These are phyloP conservation scores for Grosmannia huntii DNA, from an alignment of 2,329 filamentous ascomycete species.

Conservation along the genomic window DNA sequence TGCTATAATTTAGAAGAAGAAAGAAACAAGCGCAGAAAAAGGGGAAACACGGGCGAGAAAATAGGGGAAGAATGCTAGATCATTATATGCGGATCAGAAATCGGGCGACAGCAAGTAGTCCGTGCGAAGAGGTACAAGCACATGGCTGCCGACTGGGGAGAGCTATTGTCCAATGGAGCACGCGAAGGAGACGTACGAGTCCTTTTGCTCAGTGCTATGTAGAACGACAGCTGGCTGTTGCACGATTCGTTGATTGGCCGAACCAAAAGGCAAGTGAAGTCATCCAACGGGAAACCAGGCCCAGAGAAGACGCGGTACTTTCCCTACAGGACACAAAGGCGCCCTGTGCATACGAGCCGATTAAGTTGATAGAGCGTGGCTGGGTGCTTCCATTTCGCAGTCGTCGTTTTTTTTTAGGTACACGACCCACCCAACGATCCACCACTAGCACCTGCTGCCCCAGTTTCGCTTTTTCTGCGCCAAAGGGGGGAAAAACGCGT, in stretches of 20 bases:
- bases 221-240: background rate
- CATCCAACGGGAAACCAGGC: background rate
- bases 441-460: slow-evolving; percentile 2
- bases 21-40: background rate
- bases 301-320: background rate
- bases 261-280: background rate
- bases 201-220: background rate
- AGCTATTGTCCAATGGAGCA: background rate
- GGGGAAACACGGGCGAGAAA: background rate
- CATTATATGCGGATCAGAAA: background rate
- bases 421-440: slow-evolving; percentile 8
- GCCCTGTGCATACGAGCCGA: background rate
- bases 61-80: background rate
- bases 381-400: background rate
- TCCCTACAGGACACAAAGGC: background rate
- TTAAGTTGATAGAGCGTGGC: background rate
- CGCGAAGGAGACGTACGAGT: background rate
- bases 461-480: background rate
- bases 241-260: background rate
- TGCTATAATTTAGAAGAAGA: background rate
- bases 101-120: background rate
- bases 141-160: background rate
- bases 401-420: slow-evolving; percentile 4
- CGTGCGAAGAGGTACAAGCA: background rate
- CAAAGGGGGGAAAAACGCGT: slow-evolving; percentile 4